Percentiles rank a stretch among this genome's conserved stretches.
Conservation (phyloP, 768 basidiomycete genomes). For the Hericium erinaceus region DNA sequence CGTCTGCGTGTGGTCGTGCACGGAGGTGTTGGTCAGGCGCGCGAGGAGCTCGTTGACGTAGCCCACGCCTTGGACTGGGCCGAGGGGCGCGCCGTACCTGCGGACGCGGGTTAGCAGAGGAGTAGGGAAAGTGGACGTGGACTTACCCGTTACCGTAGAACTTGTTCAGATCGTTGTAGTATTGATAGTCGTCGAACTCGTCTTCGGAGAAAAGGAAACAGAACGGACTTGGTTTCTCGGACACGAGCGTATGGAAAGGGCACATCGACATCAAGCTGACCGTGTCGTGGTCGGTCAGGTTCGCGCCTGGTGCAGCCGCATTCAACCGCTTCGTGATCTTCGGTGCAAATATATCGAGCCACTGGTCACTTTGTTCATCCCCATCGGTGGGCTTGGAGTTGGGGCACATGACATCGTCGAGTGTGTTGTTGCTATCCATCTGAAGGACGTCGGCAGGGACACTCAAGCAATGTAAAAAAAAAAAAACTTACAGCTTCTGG, state of each 20-base stretch:
- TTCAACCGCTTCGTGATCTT: conserved; percentile 54
- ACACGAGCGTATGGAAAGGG: conserved; percentile 67
- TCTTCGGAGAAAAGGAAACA: conserved; percentile 58
- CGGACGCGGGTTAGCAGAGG: neutral
- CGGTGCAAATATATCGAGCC: conserved; percentile 47
- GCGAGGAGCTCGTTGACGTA: conserved; percentile 87
- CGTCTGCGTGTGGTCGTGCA: conserved; percentile 63
- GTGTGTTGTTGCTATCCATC: conserved; percentile 44
- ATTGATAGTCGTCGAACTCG: conserved; percentile 64
- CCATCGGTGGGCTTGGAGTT: conserved; percentile 32
- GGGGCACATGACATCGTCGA: conserved; percentile 59
- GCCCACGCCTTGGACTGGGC: conserved; percentile 75
- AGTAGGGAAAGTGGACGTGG: neutral
- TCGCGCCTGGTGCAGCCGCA: conserved; percentile 49
- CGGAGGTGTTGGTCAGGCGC: conserved; percentile 55
- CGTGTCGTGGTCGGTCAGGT: conserved; percentile 45
- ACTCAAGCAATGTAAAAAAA: no score
- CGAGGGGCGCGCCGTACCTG: conserved; percentile 61
- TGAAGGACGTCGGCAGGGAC: no score
- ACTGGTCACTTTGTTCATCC: conserved; percentile 35
- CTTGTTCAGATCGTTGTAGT: conserved; percentile 64
- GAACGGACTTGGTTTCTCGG: conserved; percentile 46
- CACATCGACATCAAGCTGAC: conserved; percentile 63
- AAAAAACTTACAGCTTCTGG: conserved; percentile 38
- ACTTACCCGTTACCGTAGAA: conserved; percentile 69